Evolutionary conservation across 495 filamentous ascomycete species (phyloP).

Genomic region (Saxophila tyrrhenica): DNA sequence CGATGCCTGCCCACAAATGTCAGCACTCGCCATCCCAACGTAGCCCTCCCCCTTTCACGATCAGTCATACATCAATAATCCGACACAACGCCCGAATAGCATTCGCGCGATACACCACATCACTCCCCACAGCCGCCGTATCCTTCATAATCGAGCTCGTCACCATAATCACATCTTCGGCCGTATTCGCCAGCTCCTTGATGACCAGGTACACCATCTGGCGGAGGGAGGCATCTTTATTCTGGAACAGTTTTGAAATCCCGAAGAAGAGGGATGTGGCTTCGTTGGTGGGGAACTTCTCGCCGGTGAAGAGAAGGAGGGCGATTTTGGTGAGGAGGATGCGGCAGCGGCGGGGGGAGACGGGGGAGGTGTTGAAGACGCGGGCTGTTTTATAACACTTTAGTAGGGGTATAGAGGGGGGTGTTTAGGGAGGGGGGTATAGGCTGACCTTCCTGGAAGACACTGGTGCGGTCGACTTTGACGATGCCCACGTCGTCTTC

Average conservation of each 20-base stretch:
- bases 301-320: constrained; percentile 90
- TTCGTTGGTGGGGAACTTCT: constrained; percentile 93
- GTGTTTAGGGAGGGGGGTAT: too few relatives aligned
- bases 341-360: constrained; percentile 77
- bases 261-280: constrained; percentile 98
- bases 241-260: constrained; percentile 99
- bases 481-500: constrained; percentile 89
- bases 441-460: constrained; percentile 88
- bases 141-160: constrained; percentile 99
- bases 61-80: constrained; percentile 81
- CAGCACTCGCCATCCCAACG: background rate
- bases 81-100: constrained; percentile 91
- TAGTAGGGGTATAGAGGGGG: too few relatives aligned
- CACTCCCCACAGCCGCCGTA: constrained; percentile 76
- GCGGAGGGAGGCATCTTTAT: constrained; percentile 93
- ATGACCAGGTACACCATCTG: constrained; percentile 98
- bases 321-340: constrained; percentile 95
- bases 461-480: constrained; percentile 94
- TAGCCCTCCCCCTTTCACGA: background rate
- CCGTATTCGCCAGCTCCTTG: constrained; percentile 92
- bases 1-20: constrained; percentile 51
- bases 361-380: constrained; percentile 79
- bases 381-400: too few relatives aligned
- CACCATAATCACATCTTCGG: constrained; percentile 99
- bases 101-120: constrained; percentile 92